Evolutionary conservation across 306 rosid species (phyloP).

Genomic region (Trifolium repens): DNA sequence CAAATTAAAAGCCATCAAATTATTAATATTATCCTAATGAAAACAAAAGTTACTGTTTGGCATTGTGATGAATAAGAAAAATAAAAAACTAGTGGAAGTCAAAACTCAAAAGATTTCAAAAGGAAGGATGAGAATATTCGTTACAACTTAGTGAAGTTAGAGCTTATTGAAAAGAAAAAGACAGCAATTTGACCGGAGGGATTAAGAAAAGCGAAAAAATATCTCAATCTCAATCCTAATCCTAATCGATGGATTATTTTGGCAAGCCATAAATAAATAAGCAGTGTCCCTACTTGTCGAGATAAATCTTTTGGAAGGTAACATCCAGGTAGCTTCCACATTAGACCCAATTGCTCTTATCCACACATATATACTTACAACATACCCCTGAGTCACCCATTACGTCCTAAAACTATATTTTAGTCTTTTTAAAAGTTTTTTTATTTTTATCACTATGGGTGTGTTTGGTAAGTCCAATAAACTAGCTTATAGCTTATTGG

Average conservation of each 20-base stretch:
- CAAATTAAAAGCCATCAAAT: too few relatives aligned
- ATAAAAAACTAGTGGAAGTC: constrained; percentile 21
- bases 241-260: constrained; percentile 4
- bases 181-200: constrained; percentile 23
- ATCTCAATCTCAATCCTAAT: too few relatives aligned
- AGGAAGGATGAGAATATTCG: constrained; percentile 1
- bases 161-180: constrained; percentile 11
- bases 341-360: constrained; percentile 16
- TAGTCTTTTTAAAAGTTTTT: background rate
- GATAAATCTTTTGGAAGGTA: constrained; percentile 30
- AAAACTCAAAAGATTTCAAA: constrained; percentile 30
- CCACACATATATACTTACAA: background rate
- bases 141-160: background rate
- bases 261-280: background rate
- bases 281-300: constrained; percentile 4
- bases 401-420: background rate
- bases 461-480: too few relatives aligned
- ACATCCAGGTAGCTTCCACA: constrained; percentile 54
- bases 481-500: too few relatives aligned
- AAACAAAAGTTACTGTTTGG: background rate
- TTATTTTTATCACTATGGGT: background rate
- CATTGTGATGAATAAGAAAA: background rate
- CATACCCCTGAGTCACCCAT: constrained; percentile 28
- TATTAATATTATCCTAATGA: background rate
- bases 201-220: background rate